Evolutionary conservation across 1,139 yeast genomes (phyloP), one percentile per base, ranked within the genome.

Genomic region (Blastobotrys raffinosifermentans): DNA sequence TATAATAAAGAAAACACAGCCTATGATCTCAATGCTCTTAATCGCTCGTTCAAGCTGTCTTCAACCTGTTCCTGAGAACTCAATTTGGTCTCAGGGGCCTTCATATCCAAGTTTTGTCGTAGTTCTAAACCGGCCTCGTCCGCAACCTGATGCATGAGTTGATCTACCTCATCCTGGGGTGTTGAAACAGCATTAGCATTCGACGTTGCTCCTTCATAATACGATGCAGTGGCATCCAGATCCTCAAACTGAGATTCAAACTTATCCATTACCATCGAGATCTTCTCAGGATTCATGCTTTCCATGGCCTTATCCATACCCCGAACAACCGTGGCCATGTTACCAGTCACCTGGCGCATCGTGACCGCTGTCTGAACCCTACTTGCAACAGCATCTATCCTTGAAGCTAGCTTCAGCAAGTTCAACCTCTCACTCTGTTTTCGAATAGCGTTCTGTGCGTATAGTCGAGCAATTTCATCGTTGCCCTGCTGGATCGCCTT

Each of bases 301-400:
- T 85, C 94, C 64, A 93, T 73, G 0, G 98, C 98, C 53, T 76
- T 80, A 58, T 93, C 98, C 98, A 93, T 91, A 10, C 97, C 97
- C 53, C 72, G 76, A 37, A 93, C 93, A 7, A 91, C 96, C 42
- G 75, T 80, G 3, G 93, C 75, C 97, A 93, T 91, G 51, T 87
- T 89, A 0, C 93, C 91, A 0, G 96, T 85, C 4, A 91, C 96
- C 35, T 83, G 76, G 29, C 95, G 72, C 98, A 91, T 91, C 0
- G 97, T 89, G 4, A 89, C 96, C 0, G 98, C 97, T 0, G 98
- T 93, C 54, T 91, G 97, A 2, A 93, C 95, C 42, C 98, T 66
- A 7, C 94, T 81, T 0, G 97, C 95, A 19, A 93, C 98, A 0
- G 97, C 93, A 60, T 93, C 99, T 22, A 93, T 85, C 40, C 97